Base-by-base conservation (phyloP, 495 filamentous ascomycete species). In the Sabuloglossum arenarium region DNA sequence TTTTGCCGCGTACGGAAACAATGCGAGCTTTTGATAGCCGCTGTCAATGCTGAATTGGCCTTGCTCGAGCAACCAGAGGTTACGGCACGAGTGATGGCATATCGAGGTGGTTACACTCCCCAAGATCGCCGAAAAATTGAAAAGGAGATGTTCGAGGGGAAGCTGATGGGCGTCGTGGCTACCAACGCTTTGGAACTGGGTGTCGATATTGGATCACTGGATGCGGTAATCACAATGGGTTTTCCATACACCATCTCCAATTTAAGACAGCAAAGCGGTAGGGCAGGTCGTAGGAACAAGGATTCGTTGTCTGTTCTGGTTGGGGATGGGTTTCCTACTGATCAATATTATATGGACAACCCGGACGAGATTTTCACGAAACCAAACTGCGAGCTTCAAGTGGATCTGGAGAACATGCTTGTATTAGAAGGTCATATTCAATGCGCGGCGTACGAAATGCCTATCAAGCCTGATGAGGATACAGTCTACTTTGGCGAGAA, bases 241-340 rank as follows among this genome's bases (percentile, higher is more conserved):
- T 99, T 99, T 62, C 91, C 93, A 0, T 95, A 91, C 64, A 88
- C 86, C 0, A 95, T 97, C 56, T 81, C 91, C 42, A 95, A 95
- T 63, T 71, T 97, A 24, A 78, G 91, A 11, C 91, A 99, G 64
- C 91, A 99, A 68, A 94, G 87, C 61, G 91, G 91, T 16, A 79
- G 91, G 63, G 91, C 91, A 24, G 91, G 91, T 47, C 78, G 91
- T 55, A 75, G 91, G 56, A 97, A 96, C 61, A 94, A 86, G 61
- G 91, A 99, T 69, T 94, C 88, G 2, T 70, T 99, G 6, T 89
- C 87, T 5, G 79, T 99, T 12, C 72, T 99, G 0, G 75, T 99
- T 3, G 91, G 91, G n/a, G 88, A 94, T 67, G 79, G 79, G 55
- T 94, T 89, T 60, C 83, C 91, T 19, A 87, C 86, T 0, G 91